A percentile compares a stretch with the other conserved stretches of the same genome.
These are phyloP conservation scores for Clavariopsis aquatica DNA, from an alignment of 495 filamentous ascomycete species.

Conservation along the genomic window DNA sequence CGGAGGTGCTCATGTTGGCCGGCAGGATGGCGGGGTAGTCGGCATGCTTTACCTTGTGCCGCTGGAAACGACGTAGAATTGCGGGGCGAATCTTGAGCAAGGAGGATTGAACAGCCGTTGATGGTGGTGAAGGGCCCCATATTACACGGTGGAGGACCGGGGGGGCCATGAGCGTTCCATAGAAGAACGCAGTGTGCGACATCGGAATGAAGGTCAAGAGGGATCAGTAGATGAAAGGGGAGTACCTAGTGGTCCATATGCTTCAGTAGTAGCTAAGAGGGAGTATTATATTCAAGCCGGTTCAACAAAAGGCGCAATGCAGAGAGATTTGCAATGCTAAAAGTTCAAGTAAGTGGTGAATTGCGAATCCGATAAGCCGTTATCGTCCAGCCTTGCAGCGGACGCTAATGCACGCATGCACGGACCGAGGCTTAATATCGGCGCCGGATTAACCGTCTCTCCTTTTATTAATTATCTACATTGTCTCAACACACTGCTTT, in stretches of 20 bases:
- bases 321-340: not conserved
- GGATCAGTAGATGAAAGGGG: not conserved
- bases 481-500: not conserved
- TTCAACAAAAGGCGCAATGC: no score
- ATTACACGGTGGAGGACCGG: conserved; percentile 81
- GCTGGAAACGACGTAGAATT: conserved; percentile 68
- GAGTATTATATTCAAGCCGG: no score
- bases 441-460: not conserved
- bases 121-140: conserved; percentile 60
- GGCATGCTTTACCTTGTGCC: conserved; percentile 64
- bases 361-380: conserved; percentile 21
- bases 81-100: conserved; percentile 70
- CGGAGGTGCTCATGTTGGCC: conserved; percentile 46
- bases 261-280: no score
- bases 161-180: conserved; percentile 76
- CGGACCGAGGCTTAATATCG: not conserved
- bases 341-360: not conserved
- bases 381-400: conserved; percentile 29
- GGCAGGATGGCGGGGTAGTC: conserved; percentile 87
- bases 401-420: conserved; percentile 21
- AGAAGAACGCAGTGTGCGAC: conserved; percentile 62
- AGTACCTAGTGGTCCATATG: no score
- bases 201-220: not conserved
- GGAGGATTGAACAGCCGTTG: conserved; percentile 21
- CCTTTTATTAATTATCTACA: conserved; percentile 8